Evolutionary conservation across 805 yeast genomes (phyloP), one percentile per base, ranked within the genome.

Genomic region (Nakazawaea wyomingensis): DNA sequence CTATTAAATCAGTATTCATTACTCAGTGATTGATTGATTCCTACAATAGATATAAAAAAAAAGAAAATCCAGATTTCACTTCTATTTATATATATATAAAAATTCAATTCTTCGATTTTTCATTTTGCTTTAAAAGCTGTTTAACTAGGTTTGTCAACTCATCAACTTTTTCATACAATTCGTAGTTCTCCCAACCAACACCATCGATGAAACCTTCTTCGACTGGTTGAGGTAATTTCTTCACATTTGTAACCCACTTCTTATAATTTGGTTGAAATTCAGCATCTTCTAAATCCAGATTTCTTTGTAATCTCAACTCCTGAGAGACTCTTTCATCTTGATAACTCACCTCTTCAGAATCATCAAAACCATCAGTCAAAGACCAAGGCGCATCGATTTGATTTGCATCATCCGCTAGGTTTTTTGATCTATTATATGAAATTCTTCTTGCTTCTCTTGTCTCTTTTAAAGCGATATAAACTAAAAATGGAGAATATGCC

Each of bases 351-450:
- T 61, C 64, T 21, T 53, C 45, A 17, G 67, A 57, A 37, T 69
- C 76, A 28, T 65, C 65, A 47, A 65, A 86, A 0, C 95, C 96
- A 60, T 86, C 95, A 6, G 82, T 74, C 51, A 87, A 67, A 50
- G 84, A 87, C 95, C 96, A 87, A 53, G 82, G 90, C 6, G 81
- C 73, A 54, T 87, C 86, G 17, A 66, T 53, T 55, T 84, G 91
- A 56, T 85, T 85, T 17, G 88, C 85, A 60, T 87, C 96, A 57
- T 87, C 95, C 0, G 84, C 66, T 16, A 77, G 60, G 2, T 78
- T 76, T 49, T 70, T 73, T 44, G 71, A 62, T 48, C 95, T 68
- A 60, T 87, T 87, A 60, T 83, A 86, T 41, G 69, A 72, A 17
- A 87, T 80, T 53, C 93, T 66, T 51, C 78, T 74, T 1, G 96